Evolutionary conservation across 2,329 filamentous ascomycete genomes (phyloP).

Genomic region (Alternaria sp.): DNA sequence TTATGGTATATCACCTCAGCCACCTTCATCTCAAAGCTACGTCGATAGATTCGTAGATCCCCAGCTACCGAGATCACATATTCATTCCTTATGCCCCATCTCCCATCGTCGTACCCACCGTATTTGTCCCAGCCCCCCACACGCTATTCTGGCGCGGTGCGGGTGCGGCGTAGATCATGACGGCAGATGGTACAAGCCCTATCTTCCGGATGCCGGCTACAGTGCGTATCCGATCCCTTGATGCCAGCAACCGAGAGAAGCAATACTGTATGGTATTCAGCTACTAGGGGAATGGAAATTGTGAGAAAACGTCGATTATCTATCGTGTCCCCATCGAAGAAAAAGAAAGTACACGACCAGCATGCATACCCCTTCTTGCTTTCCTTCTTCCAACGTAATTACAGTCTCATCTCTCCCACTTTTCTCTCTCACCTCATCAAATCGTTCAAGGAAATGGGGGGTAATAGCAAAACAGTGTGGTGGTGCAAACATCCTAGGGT

Average conservation of each 20-base stretch:
- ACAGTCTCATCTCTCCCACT: neutral
- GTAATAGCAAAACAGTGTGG: neutral
- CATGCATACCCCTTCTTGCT: neutral
- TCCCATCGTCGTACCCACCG: constrained; percentile 3
- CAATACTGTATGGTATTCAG: neutral
- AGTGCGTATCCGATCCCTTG: neutral
- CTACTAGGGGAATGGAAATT: neutral
- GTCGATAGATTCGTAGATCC: neutral
- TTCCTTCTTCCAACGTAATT: neutral
- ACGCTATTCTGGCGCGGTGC: constrained; percentile 7
- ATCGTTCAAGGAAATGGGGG: constrained; percentile 10
- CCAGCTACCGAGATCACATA: neutral
- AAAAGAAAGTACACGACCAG: constrained; percentile 10
- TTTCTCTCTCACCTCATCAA: constrained; percentile 7
- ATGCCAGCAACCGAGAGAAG: neutral
- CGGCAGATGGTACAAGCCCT: constrained; percentile 1
- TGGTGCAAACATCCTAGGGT: constrained; percentile 20
- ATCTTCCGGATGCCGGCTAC: neutral
- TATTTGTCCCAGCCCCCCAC: constrained; percentile 4
- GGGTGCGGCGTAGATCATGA: constrained; percentile 10
- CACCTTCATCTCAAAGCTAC: neutral
- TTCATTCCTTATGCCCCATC: neutral
- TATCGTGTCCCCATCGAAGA: neutral
- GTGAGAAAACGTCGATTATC: neutral
- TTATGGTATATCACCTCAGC: neutral